phyloP scores from a whole-genome alignment of 352 stramenopile genomes.

The Pythium monospermum region DNA sequence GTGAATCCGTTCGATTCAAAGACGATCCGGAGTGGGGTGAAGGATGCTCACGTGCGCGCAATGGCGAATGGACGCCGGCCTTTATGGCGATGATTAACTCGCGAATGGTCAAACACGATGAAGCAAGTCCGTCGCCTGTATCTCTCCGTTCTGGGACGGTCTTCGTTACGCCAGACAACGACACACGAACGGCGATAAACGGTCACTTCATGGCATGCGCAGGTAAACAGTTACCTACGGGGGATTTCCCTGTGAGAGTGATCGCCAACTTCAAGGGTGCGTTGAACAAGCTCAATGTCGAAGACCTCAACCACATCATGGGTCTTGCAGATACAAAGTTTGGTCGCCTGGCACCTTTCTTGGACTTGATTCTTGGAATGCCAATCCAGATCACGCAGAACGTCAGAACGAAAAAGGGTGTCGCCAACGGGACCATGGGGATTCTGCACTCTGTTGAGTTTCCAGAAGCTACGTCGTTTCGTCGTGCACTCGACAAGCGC shows the following conservation, averaged over 20 bases:
- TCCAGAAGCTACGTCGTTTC: not conserved
- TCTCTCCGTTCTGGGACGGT: not conserved
- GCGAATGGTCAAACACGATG: conserved; percentile 4
- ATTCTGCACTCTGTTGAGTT: conserved; percentile 5
- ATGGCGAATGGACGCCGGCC: conserved; percentile 15
- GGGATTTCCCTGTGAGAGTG: conserved; percentile 2
- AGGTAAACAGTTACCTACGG: not conserved
- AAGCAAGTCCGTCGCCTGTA: not conserved
- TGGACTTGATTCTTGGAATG: conserved; percentile 13
- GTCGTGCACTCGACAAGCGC: not conserved
- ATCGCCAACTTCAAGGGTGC: conserved; percentile 16
- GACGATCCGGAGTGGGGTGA: conserved; percentile 22
- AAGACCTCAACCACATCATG: conserved; percentile 7
- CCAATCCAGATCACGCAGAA: conserved; percentile 20
- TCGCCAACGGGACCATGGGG: conserved; percentile 12
- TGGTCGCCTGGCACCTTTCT: conserved; percentile 14
- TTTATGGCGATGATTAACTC: conserved; percentile 22
- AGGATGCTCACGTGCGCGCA: conserved; percentile 20
- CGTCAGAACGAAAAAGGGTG: conserved; percentile 12
- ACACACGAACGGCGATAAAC: conserved; percentile 6
- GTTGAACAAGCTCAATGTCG: conserved; percentile 4
- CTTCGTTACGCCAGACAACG: conserved; percentile 11
- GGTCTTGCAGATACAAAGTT: conserved; percentile 10
- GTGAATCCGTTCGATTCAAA: conserved; percentile 19
- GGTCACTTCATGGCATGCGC: conserved; percentile 4